Evolutionary conservation across 495 filamentous ascomycete species (phyloP), one percentile per base, ranked within the genome.

Genomic region (Trichoderma parareesei): DNA sequence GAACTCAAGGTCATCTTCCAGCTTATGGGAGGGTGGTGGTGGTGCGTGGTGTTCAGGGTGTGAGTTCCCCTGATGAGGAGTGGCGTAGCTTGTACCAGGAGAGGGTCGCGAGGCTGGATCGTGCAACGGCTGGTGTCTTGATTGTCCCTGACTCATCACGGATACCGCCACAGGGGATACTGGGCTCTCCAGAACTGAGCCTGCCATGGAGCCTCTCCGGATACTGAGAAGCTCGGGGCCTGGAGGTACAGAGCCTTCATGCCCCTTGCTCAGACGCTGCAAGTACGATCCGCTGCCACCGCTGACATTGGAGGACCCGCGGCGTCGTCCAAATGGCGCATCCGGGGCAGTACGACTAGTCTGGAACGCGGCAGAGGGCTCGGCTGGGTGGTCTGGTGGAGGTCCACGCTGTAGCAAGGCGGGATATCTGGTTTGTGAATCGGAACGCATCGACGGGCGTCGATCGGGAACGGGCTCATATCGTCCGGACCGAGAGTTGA

Each of bases 231-330:
- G 70, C 59, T 84, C 81, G 14, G 74, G 75, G 14, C 75, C 75
- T 7, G 79, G 77, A 53, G 42, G 33, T 8, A 74, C 65, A 1
- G 74, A 72, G 63, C 79, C 75, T 42, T 84, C 82, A 40, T 75
- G 75, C n/a, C 74, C 75, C 68, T 74, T 76, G 61, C 71, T 72
- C 60, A 78, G 69, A 20, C 78, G 75, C 63, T 80, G 73, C 63
- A 81, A 82, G 70, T 84, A 84, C 59, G 81, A 83, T 53, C 89
- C 90, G 74, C 92, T 97, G 65, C 91, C 91, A 40, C 92, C 93
- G 72, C 93, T 97, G 38, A 96, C 89, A 71, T 92, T 97, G 2
- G 93, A 97, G n/a, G 93, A 97, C 61, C 89, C 88, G 57, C 95
- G 87, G 57, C 91, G 86, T 64, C 92, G 86, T 38, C 82, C 84